phyloP scores from a whole-genome alignment of 257 asterid genomes.

The Eustoma russellianum region DNA sequence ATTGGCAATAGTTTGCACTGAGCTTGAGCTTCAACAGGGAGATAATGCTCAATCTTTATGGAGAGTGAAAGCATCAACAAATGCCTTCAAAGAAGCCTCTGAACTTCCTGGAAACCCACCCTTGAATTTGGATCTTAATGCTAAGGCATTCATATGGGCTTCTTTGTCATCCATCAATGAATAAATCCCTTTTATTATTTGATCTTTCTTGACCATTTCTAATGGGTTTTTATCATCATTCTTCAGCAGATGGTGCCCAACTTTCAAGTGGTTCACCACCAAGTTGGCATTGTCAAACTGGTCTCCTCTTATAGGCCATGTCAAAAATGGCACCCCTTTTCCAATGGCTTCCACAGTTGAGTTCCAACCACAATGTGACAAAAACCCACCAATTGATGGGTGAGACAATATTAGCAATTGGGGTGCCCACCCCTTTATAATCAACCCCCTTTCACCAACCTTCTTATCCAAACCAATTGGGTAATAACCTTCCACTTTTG shows the following conservation, averaged over 20 bases:
- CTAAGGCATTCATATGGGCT: conserved; percentile 27
- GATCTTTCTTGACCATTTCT: conserved; percentile 33
- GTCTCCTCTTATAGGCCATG: conserved; percentile 84
- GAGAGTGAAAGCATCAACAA: conserved; percentile 12
- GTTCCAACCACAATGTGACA: conserved; percentile 80
- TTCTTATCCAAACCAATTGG: conserved; percentile 38
- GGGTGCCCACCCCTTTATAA: conserved; percentile 78
- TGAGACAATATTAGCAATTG: conserved; percentile 54
- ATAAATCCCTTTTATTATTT: conserved; percentile 38
- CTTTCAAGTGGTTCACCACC: conserved; percentile 32
- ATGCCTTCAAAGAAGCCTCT: conserved; percentile 34
- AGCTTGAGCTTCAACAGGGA: too few relatives aligned
- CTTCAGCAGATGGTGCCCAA: conserved; percentile 31
- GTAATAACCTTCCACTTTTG: conserved; percentile 32
- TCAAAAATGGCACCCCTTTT: conserved; percentile 49
- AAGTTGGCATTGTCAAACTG: conserved; percentile 49
- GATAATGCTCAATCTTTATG: too few relatives aligned
- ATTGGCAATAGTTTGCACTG: too few relatives aligned
- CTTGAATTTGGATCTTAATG: conserved; percentile 25
- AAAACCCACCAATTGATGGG: conserved; percentile 47
- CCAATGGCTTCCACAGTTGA: conserved; percentile 59
- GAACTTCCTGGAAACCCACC: conserved; percentile 49
- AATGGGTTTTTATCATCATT: conserved; percentile 19
- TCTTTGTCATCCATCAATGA: conserved; percentile 41
- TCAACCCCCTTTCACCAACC: conserved; percentile 42